These are phyloP conservation scores for Helicosporidium sp. DNA, from an alignment of 139 green algal genomes.

Conservation along the genomic window DNA sequence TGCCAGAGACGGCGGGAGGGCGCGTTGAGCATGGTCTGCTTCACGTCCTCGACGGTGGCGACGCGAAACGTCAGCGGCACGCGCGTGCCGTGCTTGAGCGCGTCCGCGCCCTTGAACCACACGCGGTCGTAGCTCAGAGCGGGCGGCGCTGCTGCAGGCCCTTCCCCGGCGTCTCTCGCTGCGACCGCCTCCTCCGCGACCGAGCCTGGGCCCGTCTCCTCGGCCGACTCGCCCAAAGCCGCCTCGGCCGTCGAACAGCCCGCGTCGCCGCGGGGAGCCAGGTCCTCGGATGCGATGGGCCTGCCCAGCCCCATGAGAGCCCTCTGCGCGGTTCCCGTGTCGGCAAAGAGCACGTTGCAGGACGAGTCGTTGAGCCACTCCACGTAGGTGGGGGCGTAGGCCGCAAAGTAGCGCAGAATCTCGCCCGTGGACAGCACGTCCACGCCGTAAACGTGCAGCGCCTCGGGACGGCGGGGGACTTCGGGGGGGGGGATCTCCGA, in stretches of 20 bases:
- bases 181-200: too few relatives aligned
- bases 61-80: constrained; percentile 29
- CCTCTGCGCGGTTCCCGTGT: constrained; percentile 29
- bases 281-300: constrained; percentile 34
- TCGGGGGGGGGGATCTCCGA: constrained; percentile 18
- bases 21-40: constrained; percentile 7
- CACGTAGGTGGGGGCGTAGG: constrained; percentile 43
- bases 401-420: constrained; percentile 16
- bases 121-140: constrained; percentile 33
- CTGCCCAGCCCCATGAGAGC: constrained; percentile 39
- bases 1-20: constrained; percentile 23
- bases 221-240: too few relatives aligned
- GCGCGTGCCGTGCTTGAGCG: constrained; percentile 16
- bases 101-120: constrained; percentile 50
- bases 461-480: constrained; percentile 26
- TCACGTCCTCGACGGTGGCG: constrained; percentile 20
- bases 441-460: constrained; percentile 65
- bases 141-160: too few relatives aligned
- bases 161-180: too few relatives aligned
- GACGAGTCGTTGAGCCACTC: constrained; percentile 77
- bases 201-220: neutral
- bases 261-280: constrained; percentile 16
- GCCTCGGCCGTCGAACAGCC: too few relatives aligned
- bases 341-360: constrained; percentile 56
- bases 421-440: constrained; percentile 56